A percentile compares a stretch with the other conserved stretches of the same genome.
These are phyloP conservation scores for Linum lewisii DNA, from an alignment of 345 rosid species.

Conservation along the genomic window DNA sequence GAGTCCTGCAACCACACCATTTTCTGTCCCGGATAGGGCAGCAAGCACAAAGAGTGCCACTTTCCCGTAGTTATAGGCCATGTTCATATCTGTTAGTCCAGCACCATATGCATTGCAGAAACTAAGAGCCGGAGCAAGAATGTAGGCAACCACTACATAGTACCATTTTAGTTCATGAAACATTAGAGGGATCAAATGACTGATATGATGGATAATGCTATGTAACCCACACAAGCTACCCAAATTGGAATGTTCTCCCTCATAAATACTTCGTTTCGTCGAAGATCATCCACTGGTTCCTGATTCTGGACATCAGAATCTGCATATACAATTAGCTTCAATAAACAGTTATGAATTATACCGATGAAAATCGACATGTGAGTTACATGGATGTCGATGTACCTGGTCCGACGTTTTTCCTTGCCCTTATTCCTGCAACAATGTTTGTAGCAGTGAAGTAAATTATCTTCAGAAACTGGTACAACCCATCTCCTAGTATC, in stretches of 20 bases:
- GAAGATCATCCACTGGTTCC: constrained; percentile 23
- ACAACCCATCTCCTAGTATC: constrained; percentile 89
- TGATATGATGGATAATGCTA: constrained; percentile 52
- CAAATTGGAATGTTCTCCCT: constrained; percentile 73
- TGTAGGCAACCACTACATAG: constrained; percentile 74
- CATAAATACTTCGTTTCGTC: constrained; percentile 51
- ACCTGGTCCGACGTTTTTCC: constrained; percentile 31
- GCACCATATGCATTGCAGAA: constrained; percentile 97
- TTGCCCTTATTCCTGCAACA: constrained; percentile 20
- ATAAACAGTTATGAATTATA: background rate
- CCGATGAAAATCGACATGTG: background rate
- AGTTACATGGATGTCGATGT: background rate
- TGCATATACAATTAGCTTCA: constrained; percentile 5
- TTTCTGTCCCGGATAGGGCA: constrained; percentile 46
- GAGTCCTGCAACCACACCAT: constrained; percentile 80
- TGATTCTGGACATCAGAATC: constrained; percentile 21
- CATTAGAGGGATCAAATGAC: constrained; percentile 66
- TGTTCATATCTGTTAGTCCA: constrained; percentile 93
- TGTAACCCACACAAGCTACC: constrained; percentile 67
- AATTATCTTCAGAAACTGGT: constrained; percentile 82
- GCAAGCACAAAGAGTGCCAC: constrained; percentile 83
- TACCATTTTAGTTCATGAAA: constrained; percentile 90
- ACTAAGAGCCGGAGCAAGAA: constrained; percentile 78
- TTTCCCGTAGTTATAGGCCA: constrained; percentile 91
- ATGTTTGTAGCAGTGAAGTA: constrained; percentile 43